Evolutionary conservation across 2,329 filamentous ascomycete species (phyloP), one percentile per base, ranked within the genome.

Genomic region (Pezicula rhizophila): DNA sequence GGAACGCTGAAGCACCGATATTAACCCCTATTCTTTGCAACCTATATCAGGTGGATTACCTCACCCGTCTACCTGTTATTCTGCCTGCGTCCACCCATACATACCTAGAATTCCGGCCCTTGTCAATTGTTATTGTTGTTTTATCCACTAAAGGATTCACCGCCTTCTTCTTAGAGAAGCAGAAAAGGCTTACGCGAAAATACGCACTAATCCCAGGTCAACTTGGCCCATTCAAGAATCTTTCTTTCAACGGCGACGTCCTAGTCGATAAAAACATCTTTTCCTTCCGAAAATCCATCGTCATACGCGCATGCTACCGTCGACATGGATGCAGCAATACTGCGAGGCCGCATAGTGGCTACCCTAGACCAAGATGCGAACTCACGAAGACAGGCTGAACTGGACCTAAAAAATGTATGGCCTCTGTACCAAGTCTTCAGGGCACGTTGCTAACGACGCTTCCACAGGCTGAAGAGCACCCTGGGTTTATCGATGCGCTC

Each of bases 401-500:
- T 85, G 60, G 85, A 92, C 70, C 77, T 93, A 61, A 91, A 90
- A 76, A 78, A 84, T 75, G 88, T 92, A 67, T 82, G 64, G 57
- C 56, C 48, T 50, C 42, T 51, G 45, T 28, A 46, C 51, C 48
- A 51, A 51, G 45, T 48, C 35, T 35, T 49, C 41, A 50, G 49
- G 45, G 47, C 46, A 43, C 31, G 41, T 38, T 49, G 38, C 51
- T 61, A 52, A 61, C 46, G 15, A 40, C 20, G 42, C 52, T 42
- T 44, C 52, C 33, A 51, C 38, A 96, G 90, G 89, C 93, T 66
- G 92, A 97, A 74, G 84, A 89, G 60, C 85, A 91, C 69, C 77
- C 87, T 53, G 91, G 91, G 57, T 97, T 99, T 70, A 85, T 88
- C 66, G 88, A 93, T 69, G 88, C 89, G 60, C 82, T 97, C 54